Evolutionary conservation across 768 basidiomycete genomes (phyloP).

Genomic region (Hemileccinum impolitum): DNA sequence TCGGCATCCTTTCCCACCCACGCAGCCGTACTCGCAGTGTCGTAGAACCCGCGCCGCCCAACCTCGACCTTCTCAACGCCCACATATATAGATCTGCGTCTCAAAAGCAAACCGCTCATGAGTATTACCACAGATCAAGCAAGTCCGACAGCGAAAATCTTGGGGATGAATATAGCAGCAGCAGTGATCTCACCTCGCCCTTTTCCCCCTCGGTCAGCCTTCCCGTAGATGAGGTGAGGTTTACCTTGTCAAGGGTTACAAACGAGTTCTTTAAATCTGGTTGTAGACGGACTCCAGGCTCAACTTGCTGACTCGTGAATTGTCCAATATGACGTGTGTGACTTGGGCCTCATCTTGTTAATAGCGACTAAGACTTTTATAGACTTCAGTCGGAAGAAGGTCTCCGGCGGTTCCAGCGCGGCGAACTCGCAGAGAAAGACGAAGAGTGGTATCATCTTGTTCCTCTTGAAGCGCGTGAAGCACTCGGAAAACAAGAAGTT

Average conservation of each 20-base stretch:
- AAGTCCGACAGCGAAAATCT: constrained; percentile 35
- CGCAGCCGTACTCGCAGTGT: constrained; percentile 40
- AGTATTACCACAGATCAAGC: constrained; percentile 37
- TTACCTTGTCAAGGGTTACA: constrained; percentile 22
- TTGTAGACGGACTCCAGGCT: constrained; percentile 25
- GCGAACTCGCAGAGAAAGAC: constrained; percentile 60
- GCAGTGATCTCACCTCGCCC: constrained; percentile 27
- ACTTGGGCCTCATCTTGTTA: constrained; percentile 1
- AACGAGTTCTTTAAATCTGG: constrained; percentile 7
- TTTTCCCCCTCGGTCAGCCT: constrained; percentile 35
- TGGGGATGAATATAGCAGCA: constrained; percentile 13
- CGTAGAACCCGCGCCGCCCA: constrained; percentile 25
- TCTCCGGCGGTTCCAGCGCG: constrained; percentile 63
- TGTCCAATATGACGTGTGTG: constrained; percentile 41
- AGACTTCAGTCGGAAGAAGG: constrained; percentile 65
- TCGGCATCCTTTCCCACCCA: constrained; percentile 21
- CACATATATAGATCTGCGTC: constrained; percentile 48
- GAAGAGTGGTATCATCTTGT: constrained; percentile 85
- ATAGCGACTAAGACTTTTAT: constrained; percentile 11
- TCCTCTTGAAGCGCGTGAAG: constrained; percentile 63
- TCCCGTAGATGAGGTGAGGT: constrained; percentile 38
- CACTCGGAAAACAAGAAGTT: constrained; percentile 73
- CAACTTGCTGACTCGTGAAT: constrained; percentile 31
- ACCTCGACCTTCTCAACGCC: constrained; percentile 50
- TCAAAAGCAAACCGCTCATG: constrained; percentile 26